Base-by-base conservation (phyloP, 2,329 filamentous ascomycete genomes). In the Diplodia sapinea region DNA sequence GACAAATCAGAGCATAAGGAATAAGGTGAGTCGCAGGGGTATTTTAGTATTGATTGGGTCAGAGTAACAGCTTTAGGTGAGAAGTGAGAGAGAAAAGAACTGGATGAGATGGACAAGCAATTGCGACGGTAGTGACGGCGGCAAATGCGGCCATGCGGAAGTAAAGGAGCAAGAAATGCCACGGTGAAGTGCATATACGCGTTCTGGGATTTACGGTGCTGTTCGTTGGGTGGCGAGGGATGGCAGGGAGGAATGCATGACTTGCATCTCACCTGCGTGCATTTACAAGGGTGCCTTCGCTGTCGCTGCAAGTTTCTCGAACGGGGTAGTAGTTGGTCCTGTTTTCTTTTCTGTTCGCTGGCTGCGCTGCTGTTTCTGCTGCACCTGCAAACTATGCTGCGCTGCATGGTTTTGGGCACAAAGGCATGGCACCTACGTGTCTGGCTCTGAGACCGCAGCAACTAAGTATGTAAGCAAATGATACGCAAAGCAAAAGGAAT, bases 121-220 rank as follows among this genome's bases (percentile, higher is more conserved):
- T 26, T 4, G 31, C 36, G 33, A 36, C 33, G 33, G 33, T 3
- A 11, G 33, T 11, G 26, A 8, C 5, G 8, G 33, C 9, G 36
- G 29, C 51, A 29, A n/a, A 13, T 31, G 54, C 31, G n/a, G 54
- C 54, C 40, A 8, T 36, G 54, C 43, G n/a, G 17, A 43, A n/a
- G 40, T 4, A 43, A 43, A n/a, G 20, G 33, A 33, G 31, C 54
- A 15, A 38, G 7, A 33, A 40, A 40, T 57, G 54, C 54, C 54
- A 57, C 54, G 38, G 12, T 15, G n/a, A 17, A n/a, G 54, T 40
- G 54, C 54, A 57, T 57, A 57, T 8, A 40, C 54, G 15, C 52
- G 31, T 33, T 4, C 15, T 17, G 33, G 29, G 29, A 54, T 54
- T 33, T 9, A 9, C 4, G 31, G 6, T 33, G 31, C 51, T 5